Evolutionary conservation across 768 basidiomycete species (phyloP).

Genomic region (Russula earlei): DNA sequence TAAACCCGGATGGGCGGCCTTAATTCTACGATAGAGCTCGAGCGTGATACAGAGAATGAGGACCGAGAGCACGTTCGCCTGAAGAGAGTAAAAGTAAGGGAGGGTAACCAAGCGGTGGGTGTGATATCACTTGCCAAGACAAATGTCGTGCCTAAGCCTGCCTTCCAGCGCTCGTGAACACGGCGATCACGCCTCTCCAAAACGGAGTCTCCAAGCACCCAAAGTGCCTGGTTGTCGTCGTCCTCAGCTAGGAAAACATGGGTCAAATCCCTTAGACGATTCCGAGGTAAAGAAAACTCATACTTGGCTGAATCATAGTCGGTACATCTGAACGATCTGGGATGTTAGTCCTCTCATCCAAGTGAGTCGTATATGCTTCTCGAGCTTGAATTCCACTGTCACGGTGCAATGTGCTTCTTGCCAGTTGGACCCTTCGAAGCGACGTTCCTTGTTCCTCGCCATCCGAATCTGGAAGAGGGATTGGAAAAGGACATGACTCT

Average conservation of each 20-base stretch:
- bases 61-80: slow-evolving; percentile 10
- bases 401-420: background rate
- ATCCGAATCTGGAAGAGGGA: slow-evolving; percentile 9
- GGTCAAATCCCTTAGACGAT: background rate
- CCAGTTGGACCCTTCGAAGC: background rate
- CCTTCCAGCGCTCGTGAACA: slow-evolving; percentile 6
- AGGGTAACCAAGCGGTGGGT: too few species aligned
- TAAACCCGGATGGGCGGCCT: slow-evolving; percentile 3
- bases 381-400: background rate
- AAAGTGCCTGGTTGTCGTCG: slow-evolving; percentile 1
- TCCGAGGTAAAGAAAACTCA: background rate
- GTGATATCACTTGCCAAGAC: slow-evolving; percentile 1
- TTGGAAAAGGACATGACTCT: background rate
- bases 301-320: background rate
- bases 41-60: slow-evolving; percentile 6
- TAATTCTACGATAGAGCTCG: slow-evolving; percentile 10
- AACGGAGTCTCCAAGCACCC: slow-evolving; percentile 4
- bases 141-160: slow-evolving; percentile 8
- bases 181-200: slow-evolving; percentile 5
- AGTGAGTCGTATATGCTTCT: background rate
- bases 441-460: background rate
- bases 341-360: background rate
- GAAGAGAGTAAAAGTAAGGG: background rate
- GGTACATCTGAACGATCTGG: background rate
- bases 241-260: background rate